Evolutionary conservation across 176 grass and related monocot genomes (phyloP), one percentile per base, ranked within the genome.

Genomic region (Avena eriantha): DNA sequence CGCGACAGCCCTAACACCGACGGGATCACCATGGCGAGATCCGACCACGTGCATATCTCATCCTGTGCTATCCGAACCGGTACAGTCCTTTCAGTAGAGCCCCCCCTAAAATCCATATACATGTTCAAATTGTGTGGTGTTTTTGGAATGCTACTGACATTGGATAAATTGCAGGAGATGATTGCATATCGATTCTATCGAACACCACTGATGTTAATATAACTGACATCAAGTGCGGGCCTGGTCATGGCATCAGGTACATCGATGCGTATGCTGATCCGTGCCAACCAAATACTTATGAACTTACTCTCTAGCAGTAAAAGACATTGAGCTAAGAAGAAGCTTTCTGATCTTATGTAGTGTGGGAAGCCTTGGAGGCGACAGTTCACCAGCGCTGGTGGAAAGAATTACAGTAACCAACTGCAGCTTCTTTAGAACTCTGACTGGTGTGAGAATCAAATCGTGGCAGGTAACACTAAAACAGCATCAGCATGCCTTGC

Each of bases 1-100:
- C 77, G 69, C 6, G 74, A 95, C 14, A 98, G 95, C 83, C 89
- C 87, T 18, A 98, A 98, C 82, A 98, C 95, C 0, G 95, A 98
- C 2, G 91, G 95, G 34, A 93, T 98, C 16, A 69, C 61, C 78
- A 80, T 98, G 47, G 51, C 78, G 9, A 9, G 0, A 0, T 92
- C 87, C 1, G 21, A 83, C 56, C 14, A 88, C 13, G 91, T 95
- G 26, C 8, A 55, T 8, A 85, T 98, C 60, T 85, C 85, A 4
- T 12, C 21, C 24, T 93, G 61, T 29, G 47, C 0, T 21, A 90
- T 98, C 33, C 66, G 82, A 83, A 86, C 84, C 10, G 95, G 95
- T 97, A 88, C 21, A 49, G 24, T 24, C 1, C 7, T 78, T 22
- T 16, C 19, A 50, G 3, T 49, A 18, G n/a, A 39, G 36, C 36